phyloP scores from a whole-genome alignment of 140 eudicot species.

The Flaveria floridana region DNA sequence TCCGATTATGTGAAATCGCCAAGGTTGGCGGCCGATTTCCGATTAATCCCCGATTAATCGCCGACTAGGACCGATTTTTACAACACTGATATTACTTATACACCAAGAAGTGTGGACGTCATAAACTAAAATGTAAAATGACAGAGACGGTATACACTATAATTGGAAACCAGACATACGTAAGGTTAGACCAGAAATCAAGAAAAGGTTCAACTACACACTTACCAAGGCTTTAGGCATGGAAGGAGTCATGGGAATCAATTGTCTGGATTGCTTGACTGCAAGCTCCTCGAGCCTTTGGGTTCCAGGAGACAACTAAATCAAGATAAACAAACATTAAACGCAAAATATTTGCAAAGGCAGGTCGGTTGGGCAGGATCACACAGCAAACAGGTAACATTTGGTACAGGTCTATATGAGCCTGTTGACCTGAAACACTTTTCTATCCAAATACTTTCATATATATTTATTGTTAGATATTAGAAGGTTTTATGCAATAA shows the following conservation, averaged over 20 bases:
- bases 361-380: neutral
- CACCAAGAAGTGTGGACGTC: neutral
- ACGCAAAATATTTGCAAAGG: constrained; percentile 3
- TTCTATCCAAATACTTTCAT: neutral
- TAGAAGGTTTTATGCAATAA: neutral
- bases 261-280: constrained; percentile 29
- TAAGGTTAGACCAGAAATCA: neutral
- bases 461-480: no score
- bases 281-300: constrained; percentile 80
- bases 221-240: constrained; percentile 70
- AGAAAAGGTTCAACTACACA: neutral
- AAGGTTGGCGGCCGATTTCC: no score
- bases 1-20: no score
- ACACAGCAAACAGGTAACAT: neutral
- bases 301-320: constrained; percentile 49
- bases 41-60: no score
- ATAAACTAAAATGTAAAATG: neutral
- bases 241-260: constrained; percentile 72
- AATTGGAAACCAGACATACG: neutral
- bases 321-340: constrained; percentile 6
- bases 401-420: neutral
- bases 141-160: neutral
- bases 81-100: no score
- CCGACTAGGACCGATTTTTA: no score
- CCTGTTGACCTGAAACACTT: neutral